Base-by-base conservation (phyloP, 192 early-diverging fungal genomes). In the Coemansia sp. region DNA sequence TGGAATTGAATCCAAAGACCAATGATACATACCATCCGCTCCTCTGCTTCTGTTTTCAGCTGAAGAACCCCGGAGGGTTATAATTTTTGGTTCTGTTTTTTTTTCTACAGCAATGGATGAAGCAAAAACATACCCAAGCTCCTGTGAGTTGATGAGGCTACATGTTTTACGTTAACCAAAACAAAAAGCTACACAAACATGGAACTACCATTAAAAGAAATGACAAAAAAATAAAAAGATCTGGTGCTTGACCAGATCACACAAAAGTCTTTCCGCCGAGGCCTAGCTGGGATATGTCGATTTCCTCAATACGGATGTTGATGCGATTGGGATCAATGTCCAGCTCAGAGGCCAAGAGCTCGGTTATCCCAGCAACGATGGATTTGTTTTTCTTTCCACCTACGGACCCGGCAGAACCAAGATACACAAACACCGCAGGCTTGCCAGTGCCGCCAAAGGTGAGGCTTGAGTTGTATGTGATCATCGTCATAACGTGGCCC, bases 391-490 rank as follows among this genome's bases (percentile, higher is more conserved):
- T 70, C 4, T 40, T n/a, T 6, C 68, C 74, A 16, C 68, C 74
- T 0, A 76, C 68, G 4, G 68, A 45, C 39, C 74, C 68, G n/a
- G 70, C 65, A 23, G 60, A 76, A 5, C 52, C 68, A 37, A 76
- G 60, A 10, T 32, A 61, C 48, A 64, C 68, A 26, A 61, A 61
- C 9, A 58, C 74, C 23, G 74, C 68, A 12, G 74, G 67, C 59
- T 54, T 56, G 44, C 64, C 72, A 8, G 62, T 68, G 16, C 62
- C 72, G 37, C 72, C 72, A 52, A 68, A 52, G 3, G 63, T 69
- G 67, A 74, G 38, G 26, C 67, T 64, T 54, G 53, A 23, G 44
- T 64, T 64, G 41, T 57, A 13, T 6, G 64, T 69, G 49, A 69
- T 61, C 16, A 54, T 48, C 5, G 62, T 37, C 62, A 68, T 68